phyloP scores from a whole-genome alignment of 352 stramenopile species.

The Globisporangium orthogonon region DNA sequence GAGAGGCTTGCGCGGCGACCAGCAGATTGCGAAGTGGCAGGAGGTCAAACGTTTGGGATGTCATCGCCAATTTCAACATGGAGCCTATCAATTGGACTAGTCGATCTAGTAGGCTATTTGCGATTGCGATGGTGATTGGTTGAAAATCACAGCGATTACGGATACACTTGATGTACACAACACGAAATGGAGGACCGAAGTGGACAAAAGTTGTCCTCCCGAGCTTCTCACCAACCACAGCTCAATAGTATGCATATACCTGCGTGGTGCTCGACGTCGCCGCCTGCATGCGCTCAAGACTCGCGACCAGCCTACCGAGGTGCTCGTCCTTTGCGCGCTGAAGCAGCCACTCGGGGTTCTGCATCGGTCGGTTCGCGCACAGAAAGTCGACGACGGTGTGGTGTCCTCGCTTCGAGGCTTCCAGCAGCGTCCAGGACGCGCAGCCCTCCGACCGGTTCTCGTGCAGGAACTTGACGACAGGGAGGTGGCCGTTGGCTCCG shows the following conservation, averaged over 20 bases:
- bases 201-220: no score
- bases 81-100: no score
- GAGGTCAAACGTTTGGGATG: no score
- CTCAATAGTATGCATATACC: neutral
- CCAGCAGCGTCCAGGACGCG: neutral
- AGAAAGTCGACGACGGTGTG: neutral
- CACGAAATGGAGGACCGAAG: neutral
- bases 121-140: conserved; percentile 17
- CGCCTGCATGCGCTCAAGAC: neutral
- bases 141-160: conserved; percentile 18
- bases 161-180: neutral
- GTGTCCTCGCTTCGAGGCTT: neutral
- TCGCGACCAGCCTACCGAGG: neutral
- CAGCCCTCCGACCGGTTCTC: neutral
- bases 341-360: neutral
- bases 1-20: conserved; percentile 1
- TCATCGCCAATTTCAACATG: no score
- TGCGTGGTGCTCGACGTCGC: neutral
- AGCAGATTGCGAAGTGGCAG: neutral
- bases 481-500: neutral
- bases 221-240: no score
- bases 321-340: neutral
- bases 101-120: neutral
- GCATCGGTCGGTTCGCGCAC: neutral
- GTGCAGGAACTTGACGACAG: neutral